phyloP scores from a whole-genome alignment of 306 rosid species.

The Rosa rugosa region DNA sequence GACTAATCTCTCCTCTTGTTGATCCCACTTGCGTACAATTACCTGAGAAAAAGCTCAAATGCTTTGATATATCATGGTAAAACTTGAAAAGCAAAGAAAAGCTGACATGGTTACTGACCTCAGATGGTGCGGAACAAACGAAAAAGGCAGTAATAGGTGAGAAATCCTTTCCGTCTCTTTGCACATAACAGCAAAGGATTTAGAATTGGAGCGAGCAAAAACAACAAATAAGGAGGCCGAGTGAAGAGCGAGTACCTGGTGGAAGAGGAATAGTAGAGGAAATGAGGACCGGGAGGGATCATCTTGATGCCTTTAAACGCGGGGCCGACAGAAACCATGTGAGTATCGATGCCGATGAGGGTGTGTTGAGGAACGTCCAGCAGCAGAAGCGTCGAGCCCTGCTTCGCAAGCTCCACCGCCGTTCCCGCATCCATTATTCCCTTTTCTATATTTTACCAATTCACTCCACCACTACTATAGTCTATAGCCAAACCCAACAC shows the following conservation, averaged over 20 bases:
- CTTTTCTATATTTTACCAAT: too few relatives aligned
- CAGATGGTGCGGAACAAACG: slow-evolving; percentile 48
- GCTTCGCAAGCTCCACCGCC: slow-evolving; percentile 69
- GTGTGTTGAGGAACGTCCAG: slow-evolving; percentile 84
- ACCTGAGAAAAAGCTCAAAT: slow-evolving; percentile 33
- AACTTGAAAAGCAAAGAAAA: too few relatives aligned
- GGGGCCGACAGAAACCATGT: slow-evolving; percentile 79
- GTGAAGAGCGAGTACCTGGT: slow-evolving; percentile 44
- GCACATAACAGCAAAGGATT: too few relatives aligned
- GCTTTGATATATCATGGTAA: too few relatives aligned
- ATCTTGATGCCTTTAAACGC: slow-evolving; percentile 88
- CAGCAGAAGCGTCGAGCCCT: slow-evolving; percentile 70
- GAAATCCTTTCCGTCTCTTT: slow-evolving; percentile 78
- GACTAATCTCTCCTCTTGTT: slow-evolving; percentile 57
- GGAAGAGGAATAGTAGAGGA: slow-evolving; percentile 81
- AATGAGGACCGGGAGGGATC: slow-evolving; percentile 91
- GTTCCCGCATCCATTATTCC: slow-evolving; percentile 52
- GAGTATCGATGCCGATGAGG: slow-evolving; percentile 78
- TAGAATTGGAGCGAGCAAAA: too few relatives aligned
- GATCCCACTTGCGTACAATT: slow-evolving; percentile 79
- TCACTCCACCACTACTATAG: too few relatives aligned
- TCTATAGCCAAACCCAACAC: too few relatives aligned
- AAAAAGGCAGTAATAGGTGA: slow-evolving; percentile 80
- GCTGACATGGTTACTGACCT: too few relatives aligned
- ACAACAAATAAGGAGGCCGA: too few relatives aligned